These are phyloP conservation scores for Cyclocybe aegerita DNA, from an alignment of 768 basidiomycete genomes.

Conservation along the genomic window DNA sequence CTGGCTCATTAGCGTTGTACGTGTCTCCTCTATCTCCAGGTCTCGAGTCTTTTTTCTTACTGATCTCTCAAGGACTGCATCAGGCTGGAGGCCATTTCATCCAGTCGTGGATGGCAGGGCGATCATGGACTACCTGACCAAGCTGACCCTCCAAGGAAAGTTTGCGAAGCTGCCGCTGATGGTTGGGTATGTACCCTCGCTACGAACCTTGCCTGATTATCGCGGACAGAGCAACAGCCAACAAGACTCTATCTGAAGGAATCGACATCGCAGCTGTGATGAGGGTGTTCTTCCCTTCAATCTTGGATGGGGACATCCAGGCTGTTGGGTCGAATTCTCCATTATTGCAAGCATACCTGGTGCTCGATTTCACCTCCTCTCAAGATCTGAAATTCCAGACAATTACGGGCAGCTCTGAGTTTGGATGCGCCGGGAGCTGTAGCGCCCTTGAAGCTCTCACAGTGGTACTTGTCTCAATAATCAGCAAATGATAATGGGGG, in stretches of 20 bases:
- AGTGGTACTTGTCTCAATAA: too few relatives aligned
- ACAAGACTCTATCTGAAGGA: too few relatives aligned
- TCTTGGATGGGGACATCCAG: slow-evolving; percentile 38
- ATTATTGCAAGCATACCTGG: slow-evolving; percentile 37
- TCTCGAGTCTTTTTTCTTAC: not conserved
- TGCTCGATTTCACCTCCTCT: slow-evolving; percentile 43
- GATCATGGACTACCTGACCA: slow-evolving; percentile 34
- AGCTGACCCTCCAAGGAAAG: too few relatives aligned
- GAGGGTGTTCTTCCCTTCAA: slow-evolving; percentile 39
- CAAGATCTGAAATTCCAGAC: slow-evolving; percentile 40
- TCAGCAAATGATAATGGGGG: slow-evolving; percentile 49
- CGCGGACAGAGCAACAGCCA: too few relatives aligned
- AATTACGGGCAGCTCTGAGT: slow-evolving; percentile 46
- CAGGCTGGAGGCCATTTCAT: slow-evolving; percentile 45
- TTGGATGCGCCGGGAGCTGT: slow-evolving; percentile 53
- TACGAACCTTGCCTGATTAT: too few relatives aligned
- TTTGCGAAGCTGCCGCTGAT: too few relatives aligned
- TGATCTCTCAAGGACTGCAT: slow-evolving; percentile 27
- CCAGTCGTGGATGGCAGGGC: slow-evolving; percentile 56
- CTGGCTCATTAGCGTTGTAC: slow-evolving; percentile 39
- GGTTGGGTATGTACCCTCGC: too few relatives aligned
- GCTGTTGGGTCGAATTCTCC: slow-evolving; percentile 19
- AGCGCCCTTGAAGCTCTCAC: too few relatives aligned
- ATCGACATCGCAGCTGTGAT: too few relatives aligned
- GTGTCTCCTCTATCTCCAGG: slow-evolving; percentile 11